Evolutionary conservation across 306 rosid species (phyloP).

Genomic region (Neltuma alba): DNA sequence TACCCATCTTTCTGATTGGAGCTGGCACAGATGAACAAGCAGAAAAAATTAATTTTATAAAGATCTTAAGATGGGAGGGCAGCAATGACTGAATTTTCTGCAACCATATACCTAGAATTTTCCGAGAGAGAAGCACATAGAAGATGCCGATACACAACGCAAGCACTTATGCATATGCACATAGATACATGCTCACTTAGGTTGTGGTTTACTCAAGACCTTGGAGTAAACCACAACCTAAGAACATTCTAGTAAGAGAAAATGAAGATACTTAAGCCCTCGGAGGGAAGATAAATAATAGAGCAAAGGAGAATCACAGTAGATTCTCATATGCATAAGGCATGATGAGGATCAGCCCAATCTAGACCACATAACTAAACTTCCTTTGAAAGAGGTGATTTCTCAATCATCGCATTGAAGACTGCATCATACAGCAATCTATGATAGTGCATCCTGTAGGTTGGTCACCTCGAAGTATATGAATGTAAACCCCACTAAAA

Average conservation of each 20-base stretch:
- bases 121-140: conserved; percentile 8
- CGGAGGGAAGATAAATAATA: conserved; percentile 3
- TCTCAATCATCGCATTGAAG: conserved; percentile 3
- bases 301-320: conserved; percentile 14
- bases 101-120: conserved; percentile 12
- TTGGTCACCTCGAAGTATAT: not conserved
- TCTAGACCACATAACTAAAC: conserved; percentile 5
- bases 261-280: not conserved
- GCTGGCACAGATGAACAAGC: conserved; percentile 38
- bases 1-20: conserved; percentile 68
- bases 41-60: conserved; percentile 38
- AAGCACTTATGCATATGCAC: not conserved
- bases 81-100: conserved; percentile 14
- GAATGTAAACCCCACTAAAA: not conserved
- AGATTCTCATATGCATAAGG: not conserved
- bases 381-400: conserved; percentile 20
- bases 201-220: too few relatives aligned
- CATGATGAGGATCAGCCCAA: not conserved
- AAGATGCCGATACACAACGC: not conserved
- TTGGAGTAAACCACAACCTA: conserved; percentile 27
- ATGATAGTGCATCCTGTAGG: not conserved
- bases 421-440: not conserved
- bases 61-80: conserved; percentile 40
- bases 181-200: not conserved
- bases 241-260: conserved; percentile 10